Base-by-base conservation (phyloP, 345 rosid species). In the Eucalyptus marginata region DNA sequence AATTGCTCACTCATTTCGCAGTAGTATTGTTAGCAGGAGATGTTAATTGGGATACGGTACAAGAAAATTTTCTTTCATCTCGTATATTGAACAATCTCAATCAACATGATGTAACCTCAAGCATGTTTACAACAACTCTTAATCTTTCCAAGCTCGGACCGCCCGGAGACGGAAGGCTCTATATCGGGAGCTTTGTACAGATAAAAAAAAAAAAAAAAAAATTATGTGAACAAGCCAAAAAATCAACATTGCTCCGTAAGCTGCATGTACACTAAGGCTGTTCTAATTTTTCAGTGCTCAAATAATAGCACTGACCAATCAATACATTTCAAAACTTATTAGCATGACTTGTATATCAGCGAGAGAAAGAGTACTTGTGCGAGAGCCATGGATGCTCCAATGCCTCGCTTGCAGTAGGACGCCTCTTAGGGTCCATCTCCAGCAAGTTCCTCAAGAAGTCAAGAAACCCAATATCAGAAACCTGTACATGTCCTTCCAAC, bases 331-430 rank as follows among this genome's bases (percentile, higher is more conserved):
- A 86, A 86, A 52, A 86, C 40, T 49, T 86, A 86, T 86, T 33
- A 43, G 59, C 46, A 86, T 36, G 84, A 40, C 40, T 43, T 76
- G 84, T 20, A 20, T 40, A 87, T 89, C 91, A 90, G 86, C 64
- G 33, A 31, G 89, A 29, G 59, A 13, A 12, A 51, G 88, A 86
- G 88, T 88, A 88, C 47, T 44, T 22, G 64, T 89, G 87, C 9
- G 94, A 93, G 87, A 98, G 96, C 99, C 99, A 97, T n/a, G 98
- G 99, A 83, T 98, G 99, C 51, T 94, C 88, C 31, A 97, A 92
- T 86, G 99, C 99, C 91, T 96, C 95, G 7, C 91, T 90, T 15
- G 99, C 98, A 20, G 97, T 94, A 8, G 94, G 99, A 40, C 99
- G 97, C 90, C 93, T 93, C 89, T 88, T 87, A 27, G 99, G 99